phyloP scores from a whole-genome alignment of 2,329 filamentous ascomycete genomes.

The Ambrosiella xylebori region DNA sequence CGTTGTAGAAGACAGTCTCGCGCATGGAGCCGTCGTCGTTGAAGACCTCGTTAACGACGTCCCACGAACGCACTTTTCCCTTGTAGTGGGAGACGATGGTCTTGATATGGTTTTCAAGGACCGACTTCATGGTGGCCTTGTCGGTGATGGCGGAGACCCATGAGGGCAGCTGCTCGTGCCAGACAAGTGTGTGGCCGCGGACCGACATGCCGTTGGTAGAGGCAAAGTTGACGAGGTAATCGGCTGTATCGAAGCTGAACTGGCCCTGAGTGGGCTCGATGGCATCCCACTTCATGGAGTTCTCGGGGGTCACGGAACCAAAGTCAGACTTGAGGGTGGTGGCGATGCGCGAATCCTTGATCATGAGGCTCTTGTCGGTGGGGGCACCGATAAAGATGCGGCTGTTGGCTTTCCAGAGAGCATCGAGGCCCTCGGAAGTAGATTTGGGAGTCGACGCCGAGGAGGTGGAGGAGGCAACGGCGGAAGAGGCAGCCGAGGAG shows the following conservation, averaged over 20 bases:
- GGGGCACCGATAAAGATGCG: slow-evolving; percentile 40
- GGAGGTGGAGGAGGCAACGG: background rate
- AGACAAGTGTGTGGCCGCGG: slow-evolving; percentile 50
- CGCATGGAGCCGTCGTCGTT: slow-evolving; percentile 43
- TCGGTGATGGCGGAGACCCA: slow-evolving; percentile 43
- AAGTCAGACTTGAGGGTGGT: slow-evolving; percentile 41
- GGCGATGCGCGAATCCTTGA: slow-evolving; percentile 30
- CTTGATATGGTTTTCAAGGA: slow-evolving; percentile 42
- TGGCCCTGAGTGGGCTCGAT: slow-evolving; percentile 29
- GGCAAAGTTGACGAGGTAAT: slow-evolving; percentile 44
- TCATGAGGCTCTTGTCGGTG: slow-evolving; percentile 36
- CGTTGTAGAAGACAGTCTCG: slow-evolving; percentile 44
- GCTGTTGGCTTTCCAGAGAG: slow-evolving; percentile 4
- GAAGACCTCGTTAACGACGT: slow-evolving; percentile 50
- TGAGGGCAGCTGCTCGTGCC: slow-evolving; percentile 41
- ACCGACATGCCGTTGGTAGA: slow-evolving; percentile 36
- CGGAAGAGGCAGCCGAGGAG: background rate
- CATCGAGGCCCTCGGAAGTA: background rate
- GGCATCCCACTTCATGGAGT: slow-evolving; percentile 54
- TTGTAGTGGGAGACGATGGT: slow-evolving; percentile 41
- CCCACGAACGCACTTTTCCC: slow-evolving; percentile 45
- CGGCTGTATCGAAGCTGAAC: slow-evolving; percentile 40
- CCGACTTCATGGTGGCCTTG: slow-evolving; percentile 31
- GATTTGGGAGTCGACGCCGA: background rate
- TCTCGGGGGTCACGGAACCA: slow-evolving; percentile 49